Base-by-base conservation (phyloP, 73 alveolate genomes). In the Paramecium primaurelia region DNA sequence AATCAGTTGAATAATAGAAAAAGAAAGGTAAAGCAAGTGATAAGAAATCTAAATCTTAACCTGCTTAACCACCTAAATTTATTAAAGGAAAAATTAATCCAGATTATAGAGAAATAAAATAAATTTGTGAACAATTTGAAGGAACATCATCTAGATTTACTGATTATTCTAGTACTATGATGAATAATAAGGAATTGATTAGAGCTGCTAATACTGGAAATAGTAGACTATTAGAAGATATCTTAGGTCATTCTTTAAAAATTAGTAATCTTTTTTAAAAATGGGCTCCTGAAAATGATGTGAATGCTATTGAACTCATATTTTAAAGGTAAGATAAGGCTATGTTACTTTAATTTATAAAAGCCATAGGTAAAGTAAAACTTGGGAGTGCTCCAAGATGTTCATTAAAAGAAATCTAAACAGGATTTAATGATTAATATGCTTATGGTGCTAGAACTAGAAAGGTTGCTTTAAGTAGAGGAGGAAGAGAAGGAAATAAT, bases 401-500 rank as follows among this genome's bases (percentile, higher is more conserved):
- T n/a, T 68, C 84, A 0, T 14, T 68, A 3, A 68, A 26, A 11
- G 84, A 93, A 71, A 97, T 96, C 47, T 94, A 97, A 54, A 94
- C 98, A 7, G 99, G 99, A 47, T 95, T 85, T 92, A 97, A 93
- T 42, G 92, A 96, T 59, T 90, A 91, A 60, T 94, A 85, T 94
- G 98, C 99, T 71, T 97, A 95, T 88, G 99, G 99, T 7, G 96
- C 96, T 18, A 86, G 94, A 58, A 96, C 97, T 10, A 96, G 99
- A 95, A 95, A 93, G 86, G 98, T 98, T 25, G 92, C 97, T 30
- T 94, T 94, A 96, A 90, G 99, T 8, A 95, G 99, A 93, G 99
- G 99, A 32, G 96, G 96, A 60, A 95, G 98, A 87, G 95, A 97
- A 96, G 99, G 99, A 14, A 97, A 98, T 95, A 98, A 97, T 95